Conservation (phyloP, 306 rosid genomes). For the Cyclanthera cordifolia region DNA sequence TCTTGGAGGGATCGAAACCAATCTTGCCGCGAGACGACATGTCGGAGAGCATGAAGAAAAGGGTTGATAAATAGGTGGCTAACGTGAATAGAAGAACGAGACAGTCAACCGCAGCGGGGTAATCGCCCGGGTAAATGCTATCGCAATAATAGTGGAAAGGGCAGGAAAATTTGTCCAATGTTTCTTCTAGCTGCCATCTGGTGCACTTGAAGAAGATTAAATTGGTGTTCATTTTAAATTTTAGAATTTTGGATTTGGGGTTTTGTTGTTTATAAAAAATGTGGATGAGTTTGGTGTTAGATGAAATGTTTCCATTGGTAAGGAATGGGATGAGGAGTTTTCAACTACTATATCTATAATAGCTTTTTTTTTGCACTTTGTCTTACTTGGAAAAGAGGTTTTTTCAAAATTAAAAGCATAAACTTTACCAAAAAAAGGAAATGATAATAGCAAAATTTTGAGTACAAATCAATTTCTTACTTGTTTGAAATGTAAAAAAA, state of each 20-base stretch:
- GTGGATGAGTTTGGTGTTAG: conserved; percentile 24
- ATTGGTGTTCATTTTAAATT: conserved; percentile 9
- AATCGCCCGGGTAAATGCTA: conserved; percentile 50
- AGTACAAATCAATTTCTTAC: too few species aligned
- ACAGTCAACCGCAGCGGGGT: conserved; percentile 41
- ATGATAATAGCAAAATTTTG: too few species aligned
- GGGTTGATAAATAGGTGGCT: conserved; percentile 50
- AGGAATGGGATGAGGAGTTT: conserved; percentile 47
- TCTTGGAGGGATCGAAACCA: conserved; percentile 15
- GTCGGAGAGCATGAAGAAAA: conserved; percentile 36
- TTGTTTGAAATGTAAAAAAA: neutral
- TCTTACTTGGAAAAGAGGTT: neutral
- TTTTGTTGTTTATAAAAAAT: neutral
- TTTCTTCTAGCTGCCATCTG: conserved; percentile 90
- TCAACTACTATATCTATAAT: conserved; percentile 28
- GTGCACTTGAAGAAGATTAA: conserved; percentile 67
- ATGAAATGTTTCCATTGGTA: conserved; percentile 38
- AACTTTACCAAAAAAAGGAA: neutral
- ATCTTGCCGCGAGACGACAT: conserved; percentile 22
- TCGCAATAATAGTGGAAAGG: conserved; percentile 87
- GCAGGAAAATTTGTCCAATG: conserved; percentile 53
- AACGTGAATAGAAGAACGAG: conserved; percentile 38
- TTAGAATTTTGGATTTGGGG: neutral
- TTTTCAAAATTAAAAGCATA: neutral
- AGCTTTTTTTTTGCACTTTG: neutral